phyloP scores from a whole-genome alignment of 352 stramenopile species.

The Globisporangium mamillatum region DNA sequence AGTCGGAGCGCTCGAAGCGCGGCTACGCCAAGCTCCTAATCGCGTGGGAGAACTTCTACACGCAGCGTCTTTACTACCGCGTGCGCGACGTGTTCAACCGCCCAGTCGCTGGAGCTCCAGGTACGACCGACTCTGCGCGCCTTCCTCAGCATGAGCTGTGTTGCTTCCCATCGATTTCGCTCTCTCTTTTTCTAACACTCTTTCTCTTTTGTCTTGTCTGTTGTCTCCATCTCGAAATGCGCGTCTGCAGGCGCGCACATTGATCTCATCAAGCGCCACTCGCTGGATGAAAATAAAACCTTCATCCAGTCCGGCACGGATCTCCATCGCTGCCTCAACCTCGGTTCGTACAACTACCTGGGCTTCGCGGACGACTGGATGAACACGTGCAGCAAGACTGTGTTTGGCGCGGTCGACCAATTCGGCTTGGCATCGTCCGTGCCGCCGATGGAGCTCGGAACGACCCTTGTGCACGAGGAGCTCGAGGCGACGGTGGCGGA shows the following conservation, averaged over 20 bases:
- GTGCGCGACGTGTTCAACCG: constrained; percentile 72
- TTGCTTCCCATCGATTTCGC: background rate
- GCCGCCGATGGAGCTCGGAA: constrained; percentile 43
- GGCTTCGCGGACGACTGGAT: constrained; percentile 96
- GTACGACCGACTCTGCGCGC: background rate
- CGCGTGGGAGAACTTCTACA: constrained; percentile 95
- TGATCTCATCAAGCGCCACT: constrained; percentile 81
- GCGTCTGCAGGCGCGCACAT: constrained; percentile 84
- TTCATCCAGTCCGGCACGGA: constrained; percentile 17
- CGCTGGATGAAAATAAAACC: constrained; percentile 36
- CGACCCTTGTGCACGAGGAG: constrained; percentile 80
- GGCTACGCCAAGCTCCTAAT: constrained; percentile 87
- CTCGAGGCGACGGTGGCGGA: constrained; percentile 85
- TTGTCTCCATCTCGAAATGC: constrained; percentile 81
- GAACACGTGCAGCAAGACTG: constrained; percentile 72
- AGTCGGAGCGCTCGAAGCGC: constrained; percentile 18
- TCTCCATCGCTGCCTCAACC: constrained; percentile 84
- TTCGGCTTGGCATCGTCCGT: constrained; percentile 53
- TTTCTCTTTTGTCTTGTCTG: constrained; percentile 63
- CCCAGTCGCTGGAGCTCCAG: constrained; percentile 29
- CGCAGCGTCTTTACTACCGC: constrained; percentile 88
- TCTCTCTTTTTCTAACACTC: background rate
- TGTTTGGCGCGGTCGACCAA: constrained; percentile 64
- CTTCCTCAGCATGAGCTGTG: background rate
- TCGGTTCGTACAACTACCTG: constrained; percentile 97